Conservation (phyloP, 495 filamentous ascomycete genomes). For the Tirmania nivea region DNA sequence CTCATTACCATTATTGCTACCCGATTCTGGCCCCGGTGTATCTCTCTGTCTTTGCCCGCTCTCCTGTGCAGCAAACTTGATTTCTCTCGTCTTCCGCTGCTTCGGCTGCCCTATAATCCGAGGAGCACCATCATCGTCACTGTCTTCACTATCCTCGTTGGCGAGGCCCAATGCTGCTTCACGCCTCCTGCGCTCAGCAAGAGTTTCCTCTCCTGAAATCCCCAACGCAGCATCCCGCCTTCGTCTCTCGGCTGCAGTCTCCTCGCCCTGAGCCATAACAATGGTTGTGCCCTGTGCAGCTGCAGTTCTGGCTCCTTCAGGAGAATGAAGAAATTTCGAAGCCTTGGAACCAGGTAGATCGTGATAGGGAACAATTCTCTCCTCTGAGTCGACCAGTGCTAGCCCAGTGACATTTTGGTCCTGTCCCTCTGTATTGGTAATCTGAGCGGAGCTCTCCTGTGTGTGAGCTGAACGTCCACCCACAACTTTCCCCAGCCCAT, state of each 20-base stretch:
- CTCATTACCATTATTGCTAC: too few relatives aligned
- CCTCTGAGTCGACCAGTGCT: neutral
- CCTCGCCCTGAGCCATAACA: slow-evolving; percentile 28
- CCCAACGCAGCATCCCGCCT: slow-evolving; percentile 75
- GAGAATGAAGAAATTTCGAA: slow-evolving; percentile 17
- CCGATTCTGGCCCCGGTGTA: too few relatives aligned
- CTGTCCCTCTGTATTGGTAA: too few relatives aligned
- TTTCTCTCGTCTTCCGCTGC: neutral
- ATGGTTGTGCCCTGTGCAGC: slow-evolving; percentile 12
- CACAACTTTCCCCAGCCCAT: slow-evolving; percentile 24
- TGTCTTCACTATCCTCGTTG: slow-evolving; percentile 34
- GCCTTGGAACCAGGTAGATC: too few relatives aligned
- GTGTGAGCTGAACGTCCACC: slow-evolving; percentile 6
- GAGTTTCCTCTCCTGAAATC: slow-evolving; percentile 28
- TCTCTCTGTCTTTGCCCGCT: too few relatives aligned
- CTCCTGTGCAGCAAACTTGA: neutral
- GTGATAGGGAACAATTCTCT: neutral
- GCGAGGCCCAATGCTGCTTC: slow-evolving; percentile 59
- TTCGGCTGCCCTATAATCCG: slow-evolving; percentile 22
- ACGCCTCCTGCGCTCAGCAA: slow-evolving; percentile 56
- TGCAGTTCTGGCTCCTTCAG: slow-evolving; percentile 14
- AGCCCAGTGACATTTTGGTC: too few relatives aligned
- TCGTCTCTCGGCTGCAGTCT: slow-evolving; percentile 65
- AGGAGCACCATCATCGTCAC: slow-evolving; percentile 38
- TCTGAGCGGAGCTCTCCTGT: too few relatives aligned